Evolutionary conservation across 495 filamentous ascomycete genomes (phyloP).

Genomic region (Pseudomonodictys pantanalensis): DNA sequence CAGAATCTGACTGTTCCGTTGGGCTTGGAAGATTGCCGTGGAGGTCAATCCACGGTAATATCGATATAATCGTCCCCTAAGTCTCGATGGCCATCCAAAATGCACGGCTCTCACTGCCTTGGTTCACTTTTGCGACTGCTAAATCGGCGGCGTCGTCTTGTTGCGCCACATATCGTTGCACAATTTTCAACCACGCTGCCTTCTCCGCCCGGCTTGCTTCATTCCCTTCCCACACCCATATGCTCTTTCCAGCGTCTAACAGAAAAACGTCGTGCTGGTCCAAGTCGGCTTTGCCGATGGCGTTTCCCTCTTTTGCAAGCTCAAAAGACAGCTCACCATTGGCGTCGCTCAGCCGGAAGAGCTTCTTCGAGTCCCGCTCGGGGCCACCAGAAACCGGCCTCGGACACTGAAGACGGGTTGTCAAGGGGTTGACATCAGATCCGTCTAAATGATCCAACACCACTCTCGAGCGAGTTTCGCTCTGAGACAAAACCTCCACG

Average conservation of each 20-base stretch:
- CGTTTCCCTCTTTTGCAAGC: constrained; percentile 50
- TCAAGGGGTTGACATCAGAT: constrained; percentile 37
- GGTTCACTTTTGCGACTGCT: constrained; percentile 5
- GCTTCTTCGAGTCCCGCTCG: constrained; percentile 39
- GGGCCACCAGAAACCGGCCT: constrained; percentile 41
- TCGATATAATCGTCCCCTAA: no score
- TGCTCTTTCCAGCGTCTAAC: constrained; percentile 49
- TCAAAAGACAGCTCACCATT: constrained; percentile 53
- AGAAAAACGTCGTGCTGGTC: constrained; percentile 59
- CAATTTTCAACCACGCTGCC: constrained; percentile 56
- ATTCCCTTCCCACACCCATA: constrained; percentile 62
- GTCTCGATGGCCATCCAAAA: no score
- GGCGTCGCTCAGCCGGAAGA: constrained; percentile 57
- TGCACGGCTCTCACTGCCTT: constrained; percentile 11
- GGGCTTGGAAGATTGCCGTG: no score
- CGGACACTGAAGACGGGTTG: constrained; percentile 39
- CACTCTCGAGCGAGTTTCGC: constrained; percentile 51
- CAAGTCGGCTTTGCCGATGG: constrained; percentile 46
- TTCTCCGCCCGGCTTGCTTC: constrained; percentile 54
- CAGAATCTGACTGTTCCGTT: no score
- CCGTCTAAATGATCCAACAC: constrained; percentile 57
- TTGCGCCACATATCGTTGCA: constrained; percentile 53
- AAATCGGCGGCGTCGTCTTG: constrained; percentile 40
- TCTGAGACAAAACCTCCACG: constrained; percentile 59
- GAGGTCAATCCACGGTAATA: no score